Conservation (phyloP, 2,329 filamentous ascomycete species). For the Epichloe gansuensis region DNA sequence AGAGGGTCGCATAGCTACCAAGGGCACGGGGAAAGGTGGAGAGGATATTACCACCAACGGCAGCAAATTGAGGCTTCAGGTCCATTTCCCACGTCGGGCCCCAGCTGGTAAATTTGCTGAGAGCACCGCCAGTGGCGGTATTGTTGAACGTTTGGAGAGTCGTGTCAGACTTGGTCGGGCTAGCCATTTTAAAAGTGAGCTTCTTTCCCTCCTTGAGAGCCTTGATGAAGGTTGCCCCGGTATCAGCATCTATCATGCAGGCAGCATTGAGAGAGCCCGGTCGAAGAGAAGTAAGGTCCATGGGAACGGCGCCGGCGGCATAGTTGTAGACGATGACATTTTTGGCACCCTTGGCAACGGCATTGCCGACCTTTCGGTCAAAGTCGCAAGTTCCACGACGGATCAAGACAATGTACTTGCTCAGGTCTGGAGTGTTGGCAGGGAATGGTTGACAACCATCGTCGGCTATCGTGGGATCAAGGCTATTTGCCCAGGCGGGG, state of each 20-base stretch:
- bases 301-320: slow-evolving; percentile 18
- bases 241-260: slow-evolving; percentile 27
- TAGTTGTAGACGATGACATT: slow-evolving; percentile 53
- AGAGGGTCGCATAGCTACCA: slow-evolving; percentile 38
- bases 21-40: slow-evolving; percentile 38
- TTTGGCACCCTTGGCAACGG: slow-evolving; percentile 40
- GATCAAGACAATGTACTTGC: slow-evolving; percentile 44
- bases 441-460: slow-evolving; percentile 41
- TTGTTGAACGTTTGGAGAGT: slow-evolving; percentile 19
- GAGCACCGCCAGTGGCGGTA: slow-evolving; percentile 32
- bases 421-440: slow-evolving; percentile 41
- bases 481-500: slow-evolving; percentile 36
- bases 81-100: slow-evolving; percentile 47
- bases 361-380: slow-evolving; percentile 38
- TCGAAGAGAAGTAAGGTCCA: slow-evolving; percentile 19
- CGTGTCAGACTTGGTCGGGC: slow-evolving; percentile 21
- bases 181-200: slow-evolving; percentile 31
- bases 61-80: slow-evolving; percentile 42
- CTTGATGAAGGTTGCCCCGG: slow-evolving; percentile 31
- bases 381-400: slow-evolving; percentile 46
- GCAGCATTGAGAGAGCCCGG: slow-evolving; percentile 18
- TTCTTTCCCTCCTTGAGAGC: slow-evolving; percentile 29
- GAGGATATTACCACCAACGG: slow-evolving; percentile 44
- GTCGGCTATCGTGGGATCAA: slow-evolving; percentile 32
- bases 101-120: slow-evolving; percentile 44